phyloP scores from a whole-genome alignment of 2,329 filamentous ascomycete species.

The Dactylonectria estremocensis region DNA sequence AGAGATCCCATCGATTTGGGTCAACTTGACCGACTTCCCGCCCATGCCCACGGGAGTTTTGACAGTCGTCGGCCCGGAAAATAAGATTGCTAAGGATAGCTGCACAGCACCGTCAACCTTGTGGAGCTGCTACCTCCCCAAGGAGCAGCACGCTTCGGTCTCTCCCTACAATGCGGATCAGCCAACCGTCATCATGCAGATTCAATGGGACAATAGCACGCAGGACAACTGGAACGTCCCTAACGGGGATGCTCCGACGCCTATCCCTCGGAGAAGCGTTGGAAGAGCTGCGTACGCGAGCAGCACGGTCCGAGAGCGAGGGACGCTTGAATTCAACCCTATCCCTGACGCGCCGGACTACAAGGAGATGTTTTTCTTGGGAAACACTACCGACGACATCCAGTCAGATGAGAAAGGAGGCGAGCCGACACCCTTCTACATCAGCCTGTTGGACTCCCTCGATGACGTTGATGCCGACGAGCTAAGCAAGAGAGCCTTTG shows the following conservation, averaged over 20 bases:
- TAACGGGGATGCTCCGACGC: constrained; percentile 54
- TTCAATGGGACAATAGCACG: constrained; percentile 78
- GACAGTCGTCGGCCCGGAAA: constrained; percentile 82
- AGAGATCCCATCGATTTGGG: constrained; percentile 71
- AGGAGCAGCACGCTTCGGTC: constrained; percentile 78
- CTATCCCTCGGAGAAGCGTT: constrained; percentile 45
- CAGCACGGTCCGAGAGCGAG: constrained; percentile 41
- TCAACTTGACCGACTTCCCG: constrained; percentile 89
- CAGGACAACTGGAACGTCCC: constrained; percentile 65
- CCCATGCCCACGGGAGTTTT: constrained; percentile 88
- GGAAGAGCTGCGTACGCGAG: constrained; percentile 45
- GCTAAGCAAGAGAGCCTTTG: constrained; percentile 43
- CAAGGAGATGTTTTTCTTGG: constrained; percentile 84
- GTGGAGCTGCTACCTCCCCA: constrained; percentile 90
- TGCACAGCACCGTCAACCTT: constrained; percentile 82
- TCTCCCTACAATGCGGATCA: constrained; percentile 76
- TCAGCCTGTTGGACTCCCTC: constrained; percentile 75
- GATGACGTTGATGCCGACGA: constrained; percentile 51
- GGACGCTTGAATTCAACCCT: constrained; percentile 59
- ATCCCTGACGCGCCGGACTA: constrained; percentile 72
- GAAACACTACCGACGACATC: constrained; percentile 86
- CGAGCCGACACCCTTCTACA: constrained; percentile 90
- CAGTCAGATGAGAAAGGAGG: constrained; percentile 79
- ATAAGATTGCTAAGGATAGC: constrained; percentile 72
- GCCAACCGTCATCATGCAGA: constrained; percentile 86